These are phyloP conservation scores for Paramecium tetraurelia DNA, from an alignment of 73 alveolate species.

Conservation along the genomic window DNA sequence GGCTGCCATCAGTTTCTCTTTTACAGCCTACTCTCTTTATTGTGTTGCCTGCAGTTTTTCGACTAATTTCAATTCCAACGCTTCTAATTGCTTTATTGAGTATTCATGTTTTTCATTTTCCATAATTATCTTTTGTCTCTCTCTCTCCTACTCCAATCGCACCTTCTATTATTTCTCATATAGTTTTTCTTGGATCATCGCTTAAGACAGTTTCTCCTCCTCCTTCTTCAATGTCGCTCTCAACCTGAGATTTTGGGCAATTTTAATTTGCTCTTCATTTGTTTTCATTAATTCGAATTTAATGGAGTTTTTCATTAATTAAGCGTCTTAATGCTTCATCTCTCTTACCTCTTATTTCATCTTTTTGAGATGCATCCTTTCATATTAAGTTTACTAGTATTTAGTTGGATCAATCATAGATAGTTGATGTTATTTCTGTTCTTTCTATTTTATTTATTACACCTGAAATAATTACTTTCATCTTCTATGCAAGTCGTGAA, in stretches of 20 bases:
- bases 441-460: not conserved
- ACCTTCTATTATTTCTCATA: conserved; percentile 1
- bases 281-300: not conserved
- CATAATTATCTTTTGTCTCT: not conserved
- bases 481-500: not conserved
- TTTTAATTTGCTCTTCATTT: not conserved
- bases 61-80: not conserved
- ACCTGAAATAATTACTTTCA: not conserved
- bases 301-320: not conserved
- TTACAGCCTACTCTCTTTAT: not conserved
- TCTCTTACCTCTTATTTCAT: not conserved
- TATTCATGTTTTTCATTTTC: conserved; percentile 6
- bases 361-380: not conserved
- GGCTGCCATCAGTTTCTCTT: not conserved
- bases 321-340: conserved; percentile 21
- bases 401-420: not conserved
- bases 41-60: not conserved
- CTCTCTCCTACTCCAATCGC: not conserved
- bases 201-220: not conserved
- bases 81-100: not conserved
- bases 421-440: not conserved
- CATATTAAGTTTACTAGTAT: not conserved
- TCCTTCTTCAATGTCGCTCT: conserved; percentile 5
- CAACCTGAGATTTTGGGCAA: not conserved
- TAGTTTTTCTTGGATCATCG: not conserved